Evolutionary conservation across 257 asterid species (phyloP).

Genomic region (Jacaranda copaia): DNA sequence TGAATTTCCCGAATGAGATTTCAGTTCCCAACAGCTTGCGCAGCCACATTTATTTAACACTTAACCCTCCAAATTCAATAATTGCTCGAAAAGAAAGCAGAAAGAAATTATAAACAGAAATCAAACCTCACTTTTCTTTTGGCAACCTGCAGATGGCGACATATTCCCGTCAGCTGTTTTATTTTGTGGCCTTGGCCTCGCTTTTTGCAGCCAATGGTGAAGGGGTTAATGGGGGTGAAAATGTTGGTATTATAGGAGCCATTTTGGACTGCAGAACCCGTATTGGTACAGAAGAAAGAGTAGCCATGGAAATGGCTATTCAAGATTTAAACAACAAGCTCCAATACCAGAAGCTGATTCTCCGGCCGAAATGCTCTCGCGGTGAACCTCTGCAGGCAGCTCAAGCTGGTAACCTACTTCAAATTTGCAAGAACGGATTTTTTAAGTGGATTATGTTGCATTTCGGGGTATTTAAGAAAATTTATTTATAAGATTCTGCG

Average conservation of each 20-base stretch:
- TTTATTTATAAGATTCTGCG: no score
- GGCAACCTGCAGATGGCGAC: not conserved
- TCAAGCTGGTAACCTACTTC: constrained; percentile 41
- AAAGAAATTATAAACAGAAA: no score
- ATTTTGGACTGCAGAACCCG: constrained; percentile 44
- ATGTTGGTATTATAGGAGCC: constrained; percentile 34
- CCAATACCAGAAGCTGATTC: not conserved
- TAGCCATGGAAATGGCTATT: constrained; percentile 51
- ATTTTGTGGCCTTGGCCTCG: constrained; percentile 11
- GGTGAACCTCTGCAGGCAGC: not conserved
- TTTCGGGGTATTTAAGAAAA: no score
- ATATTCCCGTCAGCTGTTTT: not conserved
- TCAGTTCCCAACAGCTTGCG: no score
- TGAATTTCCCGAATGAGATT: no score
- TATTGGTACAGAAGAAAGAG: constrained; percentile 44
- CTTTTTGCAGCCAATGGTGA: not conserved
- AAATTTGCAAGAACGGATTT: not conserved
- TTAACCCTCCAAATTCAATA: no score
- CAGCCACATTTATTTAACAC: no score
- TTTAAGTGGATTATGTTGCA: no score
- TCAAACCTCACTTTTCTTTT: no score
- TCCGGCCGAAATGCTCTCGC: constrained; percentile 33
- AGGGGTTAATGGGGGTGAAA: no score
- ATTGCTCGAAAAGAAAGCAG: no score
- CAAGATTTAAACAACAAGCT: not conserved